Base-by-base conservation (phyloP, 2,329 filamentous ascomycete genomes). In the Lachnellula hyalina region DNA sequence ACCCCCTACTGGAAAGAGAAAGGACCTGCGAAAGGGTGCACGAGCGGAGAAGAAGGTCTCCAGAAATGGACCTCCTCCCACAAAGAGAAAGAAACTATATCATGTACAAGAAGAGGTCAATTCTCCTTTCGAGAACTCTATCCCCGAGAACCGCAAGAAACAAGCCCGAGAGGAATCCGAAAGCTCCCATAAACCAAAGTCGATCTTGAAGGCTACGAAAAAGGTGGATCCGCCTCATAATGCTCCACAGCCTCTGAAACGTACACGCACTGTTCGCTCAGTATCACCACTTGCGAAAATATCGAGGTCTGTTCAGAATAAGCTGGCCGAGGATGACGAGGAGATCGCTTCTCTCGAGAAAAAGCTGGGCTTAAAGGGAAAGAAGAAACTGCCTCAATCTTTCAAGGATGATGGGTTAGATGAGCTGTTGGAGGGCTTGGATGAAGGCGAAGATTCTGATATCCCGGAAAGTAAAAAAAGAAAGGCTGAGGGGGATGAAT, bases 341-440 rank as follows among this genome's bases (percentile, higher is more conserved):
- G 90, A 96, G 63, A 97, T 99, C 63, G 86, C 87, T 19, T 85
- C 85, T 2, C 75, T 96, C 34, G 94, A 99, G 73, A 91, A 86
- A 70, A 95, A 89, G 66, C 75, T 99, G 3, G 93, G 94, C 0
- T 79, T 96, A 35, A 85, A 80, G 61, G 83, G 84, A 23, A 87
- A 86, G 57, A 95, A 90, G 66, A 85, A 82, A 34, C 71, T 90
- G 5, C 85, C 86, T 0, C 86, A 88, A 61, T 77, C 84, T 0
- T 90, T 92, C 63, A 80, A 83, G 19, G 89, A 96, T 6, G 92
- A 96, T 67, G 93, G 91, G 0, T 74, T 97, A 2, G 90, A 86
- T 42, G 87, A 89, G 53, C 71, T 99, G 3, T 74, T 96, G 19
- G 87, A 83, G 8, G 87, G 86, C 1, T 64, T 93, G 40, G 82